A percentile compares a stretch with the other conserved stretches of the same genome.
phyloP scores from a whole-genome alignment of 495 filamentous ascomycete species.

The Penicillium verhagenii region DNA sequence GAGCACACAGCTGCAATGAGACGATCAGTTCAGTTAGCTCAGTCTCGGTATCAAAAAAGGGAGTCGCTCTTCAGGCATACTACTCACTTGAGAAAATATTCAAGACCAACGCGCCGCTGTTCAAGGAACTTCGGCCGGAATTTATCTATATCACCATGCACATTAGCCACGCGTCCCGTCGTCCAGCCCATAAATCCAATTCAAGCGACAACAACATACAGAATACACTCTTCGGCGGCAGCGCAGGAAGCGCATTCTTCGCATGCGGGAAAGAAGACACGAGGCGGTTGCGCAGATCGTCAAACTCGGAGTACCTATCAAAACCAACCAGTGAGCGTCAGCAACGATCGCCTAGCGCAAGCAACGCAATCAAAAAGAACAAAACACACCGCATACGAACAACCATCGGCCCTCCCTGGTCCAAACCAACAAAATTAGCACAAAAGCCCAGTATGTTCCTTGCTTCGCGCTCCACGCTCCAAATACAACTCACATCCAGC shows the following conservation, averaged over 20 bases:
- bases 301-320: constrained; percentile 70
- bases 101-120: constrained; percentile 59
- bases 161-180: too few species aligned
- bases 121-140: constrained; percentile 71
- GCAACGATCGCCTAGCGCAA: too few species aligned
- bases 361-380: not conserved
- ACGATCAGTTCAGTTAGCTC: not conserved
- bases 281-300: constrained; percentile 57
- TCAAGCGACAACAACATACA: too few species aligned
- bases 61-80: not conserved
- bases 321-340: too few species aligned
- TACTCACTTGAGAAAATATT: constrained; percentile 70
- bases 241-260: constrained; percentile 58
- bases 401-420: constrained; percentile 57
- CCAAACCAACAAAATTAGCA: constrained; percentile 18
- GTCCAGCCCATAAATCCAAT: too few species aligned
- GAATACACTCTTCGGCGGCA: constrained; percentile 70
- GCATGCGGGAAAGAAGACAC: constrained; percentile 64
- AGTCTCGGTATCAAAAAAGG: not conserved
- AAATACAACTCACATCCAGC: constrained; percentile 56
- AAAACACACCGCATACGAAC: constrained; percentile 55
- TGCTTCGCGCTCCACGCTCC: too few species aligned
- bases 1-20: constrained; percentile 58
- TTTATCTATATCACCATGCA: constrained; percentile 48
- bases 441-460: too few species aligned